Evolutionary conservation across 129 eudicot genomes (phyloP).

Genomic region (Saussurea involucrata): DNA sequence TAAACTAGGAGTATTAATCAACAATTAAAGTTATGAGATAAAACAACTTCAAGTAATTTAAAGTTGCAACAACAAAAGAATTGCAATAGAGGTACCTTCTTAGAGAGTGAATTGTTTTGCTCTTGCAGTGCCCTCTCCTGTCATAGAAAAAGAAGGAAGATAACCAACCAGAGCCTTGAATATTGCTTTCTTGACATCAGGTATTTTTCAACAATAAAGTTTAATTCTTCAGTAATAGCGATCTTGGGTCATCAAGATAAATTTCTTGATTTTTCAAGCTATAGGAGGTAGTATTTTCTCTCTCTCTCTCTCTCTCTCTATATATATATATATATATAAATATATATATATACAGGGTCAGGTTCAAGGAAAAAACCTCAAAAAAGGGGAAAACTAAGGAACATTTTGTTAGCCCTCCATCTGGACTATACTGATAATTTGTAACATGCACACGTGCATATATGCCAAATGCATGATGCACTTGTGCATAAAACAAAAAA

Average conservation of each 20-base stretch:
- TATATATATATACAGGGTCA: no score
- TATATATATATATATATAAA: no score
- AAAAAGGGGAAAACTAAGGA: no score
- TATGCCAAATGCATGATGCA: no score
- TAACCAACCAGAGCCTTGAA: neutral
- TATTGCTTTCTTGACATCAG: neutral
- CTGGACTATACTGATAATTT: no score
- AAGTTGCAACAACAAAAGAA: neutral
- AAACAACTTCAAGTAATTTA: neutral
- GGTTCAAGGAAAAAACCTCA: no score
- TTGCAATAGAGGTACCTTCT: slow-evolving; percentile 16
- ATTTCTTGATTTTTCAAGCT: neutral
- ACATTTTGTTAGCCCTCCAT: no score
- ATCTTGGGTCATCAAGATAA: neutral
- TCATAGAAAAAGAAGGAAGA: neutral
- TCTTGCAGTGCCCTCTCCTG: slow-evolving; percentile 55
- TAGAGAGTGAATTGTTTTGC: slow-evolving; percentile 53
- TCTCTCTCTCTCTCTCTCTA: no score
- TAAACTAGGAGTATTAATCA: neutral
- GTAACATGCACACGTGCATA: no score
- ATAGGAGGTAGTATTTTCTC: neutral
- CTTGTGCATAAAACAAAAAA: no score
- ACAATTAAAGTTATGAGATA: neutral
- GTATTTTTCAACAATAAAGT: neutral
- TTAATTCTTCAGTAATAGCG: neutral